These are phyloP conservation scores for Alternaria novae-zelandiae DNA, from an alignment of 2,329 filamentous ascomycete species.

Conservation along the genomic window DNA sequence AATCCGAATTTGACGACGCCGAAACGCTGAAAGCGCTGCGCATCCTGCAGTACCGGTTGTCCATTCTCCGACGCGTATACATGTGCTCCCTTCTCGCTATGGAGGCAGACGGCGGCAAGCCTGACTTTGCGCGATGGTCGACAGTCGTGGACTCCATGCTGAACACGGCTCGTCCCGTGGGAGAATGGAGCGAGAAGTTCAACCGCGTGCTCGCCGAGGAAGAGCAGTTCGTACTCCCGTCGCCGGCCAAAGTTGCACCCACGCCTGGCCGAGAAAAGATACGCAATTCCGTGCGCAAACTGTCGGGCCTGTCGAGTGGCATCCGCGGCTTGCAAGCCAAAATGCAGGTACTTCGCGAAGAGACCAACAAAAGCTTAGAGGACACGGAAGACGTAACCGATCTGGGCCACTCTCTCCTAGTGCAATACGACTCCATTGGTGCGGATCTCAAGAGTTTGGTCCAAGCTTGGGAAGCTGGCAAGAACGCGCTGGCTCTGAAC, in stretches of 20 bases:
- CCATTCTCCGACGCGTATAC: slow-evolving; percentile 81
- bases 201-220: slow-evolving; percentile 76
- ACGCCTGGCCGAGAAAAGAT: slow-evolving; percentile 82
- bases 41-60: slow-evolving; percentile 69
- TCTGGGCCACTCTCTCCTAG: slow-evolving; percentile 77
- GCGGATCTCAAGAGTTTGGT: slow-evolving; percentile 72
- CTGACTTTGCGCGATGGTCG: slow-evolving; percentile 80
- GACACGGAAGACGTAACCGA: slow-evolving; percentile 72
- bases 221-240: slow-evolving; percentile 65
- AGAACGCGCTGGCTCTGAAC: slow-evolving; percentile 78
- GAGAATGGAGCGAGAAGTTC: slow-evolving; percentile 68
- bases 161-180: slow-evolving; percentile 67
- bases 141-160: slow-evolving; percentile 77
- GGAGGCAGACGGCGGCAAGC: slow-evolving; percentile 77
- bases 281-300: slow-evolving; percentile 84
- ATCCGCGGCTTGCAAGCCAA: slow-evolving; percentile 94
- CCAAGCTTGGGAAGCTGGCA: slow-evolving; percentile 66
- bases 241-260: slow-evolving; percentile 63
- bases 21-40: slow-evolving; percentile 82
- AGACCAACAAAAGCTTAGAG: slow-evolving; percentile 81
- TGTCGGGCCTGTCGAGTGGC: slow-evolving; percentile 86
- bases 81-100: slow-evolving; percentile 89
- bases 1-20: slow-evolving; percentile 73
- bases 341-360: slow-evolving; percentile 87
- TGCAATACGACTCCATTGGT: slow-evolving; percentile 94